Conservation (phyloP, 805 yeast species). For the Ogataea pilisensis region DNA sequence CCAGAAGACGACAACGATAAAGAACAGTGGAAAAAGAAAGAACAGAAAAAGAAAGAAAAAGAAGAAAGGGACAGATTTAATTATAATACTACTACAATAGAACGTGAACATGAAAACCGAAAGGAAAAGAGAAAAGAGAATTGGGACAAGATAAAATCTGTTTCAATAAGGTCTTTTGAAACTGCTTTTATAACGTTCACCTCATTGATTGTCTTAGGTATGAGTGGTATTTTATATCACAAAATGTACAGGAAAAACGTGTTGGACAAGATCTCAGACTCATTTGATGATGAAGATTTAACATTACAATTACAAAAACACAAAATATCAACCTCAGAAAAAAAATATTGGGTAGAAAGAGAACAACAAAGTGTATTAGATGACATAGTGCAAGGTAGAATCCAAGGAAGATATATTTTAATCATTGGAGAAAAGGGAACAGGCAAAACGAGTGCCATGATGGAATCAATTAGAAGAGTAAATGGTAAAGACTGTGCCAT, state of each 20-base stretch:
- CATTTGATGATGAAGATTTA: constrained; percentile 66
- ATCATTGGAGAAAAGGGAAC: constrained; percentile 84
- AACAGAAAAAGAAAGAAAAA: constrained; percentile 20
- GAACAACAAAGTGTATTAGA: constrained; percentile 64
- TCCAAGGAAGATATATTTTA: constrained; percentile 64
- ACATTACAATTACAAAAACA: constrained; percentile 59
- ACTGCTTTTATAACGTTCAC: constrained; percentile 70
- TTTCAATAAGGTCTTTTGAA: constrained; percentile 48
- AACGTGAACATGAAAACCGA: constrained; percentile 1
- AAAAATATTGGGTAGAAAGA: constrained; percentile 61
- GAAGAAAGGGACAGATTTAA: constrained; percentile 9
- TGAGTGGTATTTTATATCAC: constrained; percentile 72
- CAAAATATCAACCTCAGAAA: constrained; percentile 35
- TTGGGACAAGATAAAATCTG: constrained; percentile 9
- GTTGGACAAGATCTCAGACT: constrained; percentile 55
- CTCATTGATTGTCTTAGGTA: constrained; percentile 61
- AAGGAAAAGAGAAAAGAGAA: constrained; percentile 5
- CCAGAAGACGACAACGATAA: constrained; percentile 24
- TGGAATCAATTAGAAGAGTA: constrained; percentile 64
- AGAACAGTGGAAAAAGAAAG: constrained; percentile 26
- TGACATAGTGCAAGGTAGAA: constrained; percentile 59
- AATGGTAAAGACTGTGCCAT: constrained; percentile 62
- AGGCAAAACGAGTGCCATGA: constrained; percentile 72
- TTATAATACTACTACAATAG: constrained; percentile 1
- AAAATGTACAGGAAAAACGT: constrained; percentile 56